A percentile compares a stretch with the other conserved stretches of the same genome.
phyloP scores from a whole-genome alignment of 2,329 filamentous ascomycete genomes.

The Xylaria arbuscula region DNA sequence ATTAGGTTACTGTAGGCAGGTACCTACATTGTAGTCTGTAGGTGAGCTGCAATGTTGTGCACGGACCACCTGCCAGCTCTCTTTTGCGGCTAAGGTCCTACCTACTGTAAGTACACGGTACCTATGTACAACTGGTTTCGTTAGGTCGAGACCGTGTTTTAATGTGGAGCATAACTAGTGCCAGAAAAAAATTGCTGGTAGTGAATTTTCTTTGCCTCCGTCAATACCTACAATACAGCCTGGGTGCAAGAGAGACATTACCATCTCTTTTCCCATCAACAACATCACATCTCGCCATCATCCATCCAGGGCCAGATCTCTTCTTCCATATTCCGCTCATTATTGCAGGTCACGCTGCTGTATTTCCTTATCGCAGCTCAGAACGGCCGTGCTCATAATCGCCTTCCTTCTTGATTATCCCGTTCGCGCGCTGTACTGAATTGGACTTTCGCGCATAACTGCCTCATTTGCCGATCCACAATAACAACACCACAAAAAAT shows the following conservation, averaged over 20 bases:
- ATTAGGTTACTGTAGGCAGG: too few species aligned
- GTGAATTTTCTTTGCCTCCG: conserved; percentile 48
- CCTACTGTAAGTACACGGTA: too few species aligned
- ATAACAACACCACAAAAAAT: conserved; percentile 17
- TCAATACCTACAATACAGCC: conserved; percentile 39
- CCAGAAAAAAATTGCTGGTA: conserved; percentile 43
- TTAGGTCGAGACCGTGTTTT: conserved; percentile 7
- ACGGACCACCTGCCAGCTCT: background rate
- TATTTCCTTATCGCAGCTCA: conserved; percentile 14
- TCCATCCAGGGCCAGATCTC: conserved; percentile 29
- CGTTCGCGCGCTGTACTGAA: conserved; percentile 41
- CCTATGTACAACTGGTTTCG: background rate
- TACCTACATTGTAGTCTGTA: too few species aligned
- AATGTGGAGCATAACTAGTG: conserved; percentile 42
- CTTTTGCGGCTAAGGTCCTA: conserved; percentile 9
- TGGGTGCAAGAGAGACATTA: conserved; percentile 22
- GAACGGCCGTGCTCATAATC: conserved; percentile 14
- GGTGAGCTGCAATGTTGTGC: background rate
- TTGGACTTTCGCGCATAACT: conserved; percentile 24
- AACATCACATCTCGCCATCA: conserved; percentile 36
- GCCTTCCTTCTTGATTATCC: conserved; percentile 34
- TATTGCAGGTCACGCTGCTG: conserved; percentile 47
- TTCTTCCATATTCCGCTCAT: conserved; percentile 44
- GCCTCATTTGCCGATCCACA: conserved; percentile 26
- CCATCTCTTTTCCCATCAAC: conserved; percentile 37